Evolutionary conservation across 2,329 filamentous ascomycete species (phyloP), one percentile per base, ranked within the genome.

Genomic region (Penicillium psychrosexuale): DNA sequence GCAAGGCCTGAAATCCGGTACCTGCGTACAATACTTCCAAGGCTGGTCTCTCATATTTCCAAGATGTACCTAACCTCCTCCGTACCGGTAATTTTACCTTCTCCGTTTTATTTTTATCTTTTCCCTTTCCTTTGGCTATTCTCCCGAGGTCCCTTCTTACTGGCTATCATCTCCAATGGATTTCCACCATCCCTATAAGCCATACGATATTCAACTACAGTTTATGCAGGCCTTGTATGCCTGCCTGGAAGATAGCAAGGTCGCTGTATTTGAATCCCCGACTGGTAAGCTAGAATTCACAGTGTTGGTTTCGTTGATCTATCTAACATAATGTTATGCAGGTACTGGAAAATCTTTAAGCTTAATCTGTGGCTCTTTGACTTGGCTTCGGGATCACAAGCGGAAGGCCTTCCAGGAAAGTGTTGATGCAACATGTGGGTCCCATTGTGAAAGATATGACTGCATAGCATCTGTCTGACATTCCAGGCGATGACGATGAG

Each of bases 191-290:
- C 92, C 92, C 0, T 96, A 87, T 70, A 84, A 85, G 30, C 92
- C 92, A 0, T 97, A 97, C 72, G 82, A 89, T 49, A 94, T 96
- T 40, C 92, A 97, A 67, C 80, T 87, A 42, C 79, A 93, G 62
- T 95, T 97, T 68, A 97, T 97, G 92, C 85, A 81, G 62, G 83
- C 88, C 0, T 81, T 94, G 5, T 96, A 96, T 69, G 76, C 84
- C 47, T 90, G 91, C 57, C 82, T 96, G 27, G 86, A 95, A 62
- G 72, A 88, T 39, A 87, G 89, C 8, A 90, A 92, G 67, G 80
- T 96, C 44, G 92, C 90, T 30, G 91, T 97, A 40, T 86, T 97
- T 43, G 92, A 97, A 69, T 96, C 90, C 43, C 92, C 92, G n/a
- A 97, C 92, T 39, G 92, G 92, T 72, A 88, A 58, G 56, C 24